Evolutionary conservation across 208 protist genomes (phyloP).

Genomic region (Leishmania amazonensis): DNA sequence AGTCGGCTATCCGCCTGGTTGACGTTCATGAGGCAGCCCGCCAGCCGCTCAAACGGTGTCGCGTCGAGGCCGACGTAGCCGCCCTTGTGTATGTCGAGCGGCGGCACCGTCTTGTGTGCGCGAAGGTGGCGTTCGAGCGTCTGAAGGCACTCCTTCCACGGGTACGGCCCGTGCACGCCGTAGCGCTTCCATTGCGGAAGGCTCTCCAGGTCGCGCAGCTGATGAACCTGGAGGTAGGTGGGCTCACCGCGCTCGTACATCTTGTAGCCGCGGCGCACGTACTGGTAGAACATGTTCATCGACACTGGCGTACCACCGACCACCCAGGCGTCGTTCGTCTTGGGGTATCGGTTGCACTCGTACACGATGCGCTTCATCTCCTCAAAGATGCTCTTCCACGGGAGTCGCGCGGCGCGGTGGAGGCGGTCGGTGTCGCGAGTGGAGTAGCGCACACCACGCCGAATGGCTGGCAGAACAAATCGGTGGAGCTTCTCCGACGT

Average conservation of each 20-base stretch:
- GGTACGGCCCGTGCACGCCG: conserved; percentile 74
- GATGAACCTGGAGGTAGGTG: conserved; percentile 65
- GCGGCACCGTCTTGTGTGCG: conserved; percentile 32
- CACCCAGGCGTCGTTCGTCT: conserved; percentile 83
- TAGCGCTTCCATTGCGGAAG: conserved; percentile 66
- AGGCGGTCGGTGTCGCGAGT: conserved; percentile 61
- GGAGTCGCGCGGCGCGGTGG: conserved; percentile 58
- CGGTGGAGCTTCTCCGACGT: conserved; percentile 53
- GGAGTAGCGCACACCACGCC: conserved; percentile 77
- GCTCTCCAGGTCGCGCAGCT: conserved; percentile 73
- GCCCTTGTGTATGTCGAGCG: conserved; percentile 79
- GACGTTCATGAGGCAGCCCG: conserved; percentile 72
- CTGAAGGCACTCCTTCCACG: conserved; percentile 71
- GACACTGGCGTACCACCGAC: conserved; percentile 72
- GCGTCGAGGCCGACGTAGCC: conserved; percentile 82
- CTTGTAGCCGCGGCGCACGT: conserved; percentile 64
- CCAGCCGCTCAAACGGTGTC: conserved; percentile 71
- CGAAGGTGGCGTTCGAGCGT: conserved; percentile 47
- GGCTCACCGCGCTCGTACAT: conserved; percentile 42
- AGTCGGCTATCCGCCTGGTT: conserved; percentile 70
- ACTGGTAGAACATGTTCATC: conserved; percentile 75
- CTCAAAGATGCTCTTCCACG: conserved; percentile 70
- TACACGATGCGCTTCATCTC: conserved; percentile 73
- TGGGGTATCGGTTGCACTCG: conserved; percentile 79
- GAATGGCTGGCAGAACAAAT: conserved; percentile 74